Evolutionary conservation across 768 basidiomycete genomes (phyloP), one percentile per base, ranked within the genome.

Genomic region (Mycena epipterygia): DNA sequence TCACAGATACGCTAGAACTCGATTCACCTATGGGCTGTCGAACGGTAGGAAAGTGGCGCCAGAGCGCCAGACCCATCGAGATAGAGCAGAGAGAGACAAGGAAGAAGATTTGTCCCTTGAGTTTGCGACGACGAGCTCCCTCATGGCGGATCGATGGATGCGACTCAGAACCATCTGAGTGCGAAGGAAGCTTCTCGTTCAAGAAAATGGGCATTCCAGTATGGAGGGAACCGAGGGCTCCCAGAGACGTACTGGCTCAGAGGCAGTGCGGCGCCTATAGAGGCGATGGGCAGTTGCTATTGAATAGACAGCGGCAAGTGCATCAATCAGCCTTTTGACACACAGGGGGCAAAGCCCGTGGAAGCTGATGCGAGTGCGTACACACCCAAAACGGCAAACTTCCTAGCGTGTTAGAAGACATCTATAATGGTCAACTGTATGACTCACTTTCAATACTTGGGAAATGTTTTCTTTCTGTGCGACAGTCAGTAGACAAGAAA

Each of bases 241-340:
- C 27, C n/a, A 49, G 48, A 49, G 48, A 49, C 48, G 48, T 49
- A 49, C 48, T 49, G 48, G 48, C 48, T 49, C 48, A 49, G 48
- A 49, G 48, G 48, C 48, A 49, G 48, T 49, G 35, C 35, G 35
- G 35, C 35, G 48, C 48, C 48, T 49, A 49, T 49, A 23, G 48
- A 49, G 48, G 48, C 16, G 48, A 49, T 42, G 42, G 42, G 48
- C 48, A 49, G 48, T 49, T 49, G 48, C 48, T 29, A 49, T 49
- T 49, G 48, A 23, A 37, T 37, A 37, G 35, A 37, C 6, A 37
- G 35, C 35, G 35, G 35, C 35, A 37, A 37, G 35, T 37, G 35
- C 35, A 37, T 37, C 35, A 37, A 37, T 37, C 35, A 37, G 35
- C 35, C 35, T 37, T 37, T 37, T 37, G 35, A 37, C 35, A 37